A percentile compares a stretch with the other conserved stretches of the same genome.
These are phyloP conservation scores for Clavispora fructus DNA, from an alignment of 805 yeast genomes.

Conservation along the genomic window DNA sequence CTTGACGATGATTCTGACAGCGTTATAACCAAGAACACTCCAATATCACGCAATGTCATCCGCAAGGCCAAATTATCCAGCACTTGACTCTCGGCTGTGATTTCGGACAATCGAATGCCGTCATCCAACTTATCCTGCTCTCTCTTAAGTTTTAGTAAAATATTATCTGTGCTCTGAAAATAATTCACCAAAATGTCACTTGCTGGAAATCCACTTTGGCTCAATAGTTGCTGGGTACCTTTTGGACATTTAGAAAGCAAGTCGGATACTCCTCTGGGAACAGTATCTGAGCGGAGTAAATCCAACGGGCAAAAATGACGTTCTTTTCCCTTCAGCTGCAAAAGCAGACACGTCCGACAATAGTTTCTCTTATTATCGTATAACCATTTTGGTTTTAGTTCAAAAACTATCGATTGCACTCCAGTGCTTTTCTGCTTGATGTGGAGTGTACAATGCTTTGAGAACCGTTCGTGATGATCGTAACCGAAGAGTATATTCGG, in stretches of 20 bases:
- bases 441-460: slow-evolving; percentile 27
- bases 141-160: slow-evolving; percentile 28
- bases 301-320: slow-evolving; percentile 16
- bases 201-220: not conserved
- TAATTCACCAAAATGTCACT: not conserved
- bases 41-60: slow-evolving; percentile 57
- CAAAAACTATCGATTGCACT: slow-evolving; percentile 5
- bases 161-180: slow-evolving; percentile 1
- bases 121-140: slow-evolving; percentile 30
- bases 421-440: not conserved
- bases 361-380: slow-evolving; percentile 10
- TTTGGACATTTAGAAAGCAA: slow-evolving; percentile 7
- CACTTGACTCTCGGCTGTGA: slow-evolving; percentile 31
- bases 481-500: slow-evolving; percentile 37
- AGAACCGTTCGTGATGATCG: slow-evolving; percentile 21
- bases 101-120: slow-evolving; percentile 26
- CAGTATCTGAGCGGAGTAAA: slow-evolving; percentile 4
- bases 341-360: slow-evolving; percentile 15
- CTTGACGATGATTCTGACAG: slow-evolving; percentile 14
- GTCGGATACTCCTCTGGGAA: slow-evolving; percentile 8
- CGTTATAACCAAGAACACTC: slow-evolving; percentile 41
- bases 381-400: slow-evolving; percentile 17
- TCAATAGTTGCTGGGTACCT: not conserved
- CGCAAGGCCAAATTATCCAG: slow-evolving; percentile 35
- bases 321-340: slow-evolving; percentile 6